Evolutionary conservation across 768 basidiomycete genomes (phyloP), one percentile per base, ranked within the genome.

Genomic region (Lactarius deliciosus): DNA sequence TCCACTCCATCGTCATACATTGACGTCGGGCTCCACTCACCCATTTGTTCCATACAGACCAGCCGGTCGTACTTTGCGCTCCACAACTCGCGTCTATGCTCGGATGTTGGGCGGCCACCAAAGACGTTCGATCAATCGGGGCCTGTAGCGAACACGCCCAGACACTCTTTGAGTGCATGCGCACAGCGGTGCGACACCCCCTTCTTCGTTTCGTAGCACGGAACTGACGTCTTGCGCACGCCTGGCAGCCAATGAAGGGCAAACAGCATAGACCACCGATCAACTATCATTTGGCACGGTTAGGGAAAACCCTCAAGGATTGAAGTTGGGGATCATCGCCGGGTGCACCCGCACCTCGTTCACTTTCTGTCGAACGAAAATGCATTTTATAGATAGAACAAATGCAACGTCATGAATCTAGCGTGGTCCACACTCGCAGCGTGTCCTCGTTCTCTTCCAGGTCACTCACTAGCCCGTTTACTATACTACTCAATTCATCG

Each of bases 231-330:
- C 64, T 60, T 55, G 25, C 20, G 13, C 34, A 10, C 45, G 15
- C 28, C 28, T 28, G 67, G 15, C 73, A 94, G 92, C 88, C 89
- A 13, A 80, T 86, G 74, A 81, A 83, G 58, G 85, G 85, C 68
- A 91, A 88, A 74, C 76, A 77, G 54, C 91, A 87, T 60, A 83
- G 82, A 74, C 85, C 93, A 40, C 86, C 90, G 40, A 94, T 96
- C 80, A 95, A 96, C 77, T 95, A 92, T 75, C 92, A 94, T 76
- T 85, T 95, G 70, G 88, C 90, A 72, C 85, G 92, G 75, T 81
- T 94, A 69, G 83, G 85, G 68, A 91, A 90, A 74, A 85, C 81
- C 68, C 82, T 87, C 71, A 90, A 90, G 82, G 50, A 63, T 53
- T 64, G 56, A 62, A 62, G 11, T 13, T 25, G 18, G 34, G 28